phyloP scores from a whole-genome alignment of 352 stramenopile genomes.

The Pythium diclinum region DNA sequence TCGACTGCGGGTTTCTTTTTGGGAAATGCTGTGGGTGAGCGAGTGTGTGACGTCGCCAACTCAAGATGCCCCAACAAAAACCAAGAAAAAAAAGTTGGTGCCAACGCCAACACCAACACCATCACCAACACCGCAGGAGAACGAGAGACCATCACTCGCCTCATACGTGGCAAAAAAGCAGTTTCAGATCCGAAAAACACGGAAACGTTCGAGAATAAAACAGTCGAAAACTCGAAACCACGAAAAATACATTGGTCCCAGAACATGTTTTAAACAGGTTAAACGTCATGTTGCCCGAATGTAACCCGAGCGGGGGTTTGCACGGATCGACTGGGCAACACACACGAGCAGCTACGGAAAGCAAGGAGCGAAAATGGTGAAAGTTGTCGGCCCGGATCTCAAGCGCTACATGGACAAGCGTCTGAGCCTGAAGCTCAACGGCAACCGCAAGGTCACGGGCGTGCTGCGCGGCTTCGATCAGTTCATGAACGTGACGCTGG shows the following conservation, averaged over 20 bases:
- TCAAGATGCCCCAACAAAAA: background rate
- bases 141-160: slow-evolving; percentile 23
- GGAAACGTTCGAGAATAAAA: slow-evolving; percentile 20
- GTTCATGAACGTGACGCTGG: slow-evolving; percentile 97
- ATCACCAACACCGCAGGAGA: slow-evolving; percentile 10
- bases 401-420: slow-evolving; percentile 96
- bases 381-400: slow-evolving; percentile 77
- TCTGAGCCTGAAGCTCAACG: slow-evolving; percentile 93
- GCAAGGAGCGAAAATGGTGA: slow-evolving; percentile 50
- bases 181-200: slow-evolving; percentile 6
- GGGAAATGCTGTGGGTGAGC: background rate
- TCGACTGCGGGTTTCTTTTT: slow-evolving; percentile 8
- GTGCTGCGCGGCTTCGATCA: slow-evolving; percentile 95
- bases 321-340: slow-evolving; percentile 11
- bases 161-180: slow-evolving; percentile 19
- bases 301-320: background rate
- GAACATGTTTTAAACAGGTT: slow-evolving; percentile 11
- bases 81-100: background rate
- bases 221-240: background rate
- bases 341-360: slow-evolving; percentile 14
- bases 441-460: slow-evolving; percentile 92
- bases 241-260: background rate
- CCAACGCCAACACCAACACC: slow-evolving; percentile 18
- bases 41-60: slow-evolving; percentile 12
- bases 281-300: slow-evolving; percentile 9